These are phyloP conservation scores for Clitoria ternatea DNA, from an alignment of 306 rosid genomes.

Conservation along the genomic window DNA sequence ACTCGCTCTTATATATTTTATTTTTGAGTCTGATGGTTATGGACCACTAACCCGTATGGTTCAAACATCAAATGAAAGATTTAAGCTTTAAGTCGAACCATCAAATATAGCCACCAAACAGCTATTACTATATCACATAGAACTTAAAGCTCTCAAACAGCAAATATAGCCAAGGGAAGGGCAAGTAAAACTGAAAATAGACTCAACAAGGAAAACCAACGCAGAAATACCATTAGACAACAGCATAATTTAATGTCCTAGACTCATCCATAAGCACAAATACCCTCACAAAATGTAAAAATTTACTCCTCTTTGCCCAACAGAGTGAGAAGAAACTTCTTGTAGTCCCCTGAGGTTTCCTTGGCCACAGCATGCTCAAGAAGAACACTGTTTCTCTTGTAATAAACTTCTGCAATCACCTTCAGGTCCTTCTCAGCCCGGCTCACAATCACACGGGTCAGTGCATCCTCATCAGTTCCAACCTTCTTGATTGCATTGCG, in stretches of 20 bases:
- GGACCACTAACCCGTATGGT: neutral
- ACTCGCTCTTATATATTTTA: too few species aligned
- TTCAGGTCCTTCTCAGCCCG: slow-evolving; percentile 55
- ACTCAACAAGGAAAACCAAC: slow-evolving; percentile 12
- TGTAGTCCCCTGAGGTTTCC: slow-evolving; percentile 45
- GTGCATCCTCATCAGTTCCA: slow-evolving; percentile 71
- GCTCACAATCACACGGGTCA: slow-evolving; percentile 73
- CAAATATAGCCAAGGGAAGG: neutral
- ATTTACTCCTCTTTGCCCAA: slow-evolving; percentile 24
- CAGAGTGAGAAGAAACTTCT: slow-evolving; percentile 36
- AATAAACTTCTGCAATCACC: slow-evolving; percentile 56
- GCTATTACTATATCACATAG: neutral
- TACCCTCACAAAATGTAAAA: neutral
- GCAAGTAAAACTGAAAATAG: slow-evolving; percentile 6
- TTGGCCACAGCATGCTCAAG: slow-evolving; percentile 68
- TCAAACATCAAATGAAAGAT: neutral
- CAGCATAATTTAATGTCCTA: neutral
- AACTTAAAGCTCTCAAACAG: slow-evolving; percentile 6
- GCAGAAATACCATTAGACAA: neutral
- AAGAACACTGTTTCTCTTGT: slow-evolving; percentile 38
- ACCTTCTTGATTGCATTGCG: slow-evolving; percentile 50
- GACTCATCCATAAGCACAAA: slow-evolving; percentile 18
- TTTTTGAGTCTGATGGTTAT: neutral
- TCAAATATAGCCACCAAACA: neutral
- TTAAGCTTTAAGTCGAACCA: neutral